phyloP scores from a whole-genome alignment of 2,329 filamentous ascomycete species.

The Alternaria alternata region DNA sequence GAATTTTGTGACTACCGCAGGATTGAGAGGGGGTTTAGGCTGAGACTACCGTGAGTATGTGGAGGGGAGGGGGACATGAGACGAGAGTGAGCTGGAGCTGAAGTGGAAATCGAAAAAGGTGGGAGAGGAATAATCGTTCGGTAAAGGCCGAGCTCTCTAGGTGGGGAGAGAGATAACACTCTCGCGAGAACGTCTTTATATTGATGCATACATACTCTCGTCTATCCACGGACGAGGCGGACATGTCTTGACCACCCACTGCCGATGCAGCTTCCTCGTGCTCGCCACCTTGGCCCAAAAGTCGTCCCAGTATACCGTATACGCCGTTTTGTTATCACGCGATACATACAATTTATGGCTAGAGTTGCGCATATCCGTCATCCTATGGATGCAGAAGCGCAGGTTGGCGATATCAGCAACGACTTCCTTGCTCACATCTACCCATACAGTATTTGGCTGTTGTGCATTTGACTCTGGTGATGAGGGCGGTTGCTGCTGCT shows the following conservation, averaged over 20 bases:
- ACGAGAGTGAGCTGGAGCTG: too few species aligned
- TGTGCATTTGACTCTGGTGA: too few species aligned
- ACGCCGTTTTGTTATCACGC: not conserved
- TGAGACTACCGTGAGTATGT: not conserved
- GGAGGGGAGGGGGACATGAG: not conserved
- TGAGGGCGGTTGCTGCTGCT: too few species aligned
- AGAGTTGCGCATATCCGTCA: not conserved
- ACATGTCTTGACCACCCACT: not conserved
- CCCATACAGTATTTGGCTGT: not conserved
- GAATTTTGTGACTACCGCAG: too few species aligned
- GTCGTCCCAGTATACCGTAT: constrained; percentile 42
- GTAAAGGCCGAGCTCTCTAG: too few species aligned
- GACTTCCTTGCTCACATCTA: constrained; percentile 15
- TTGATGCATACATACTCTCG: not conserved
- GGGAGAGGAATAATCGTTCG: too few species aligned
- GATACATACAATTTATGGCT: not conserved
- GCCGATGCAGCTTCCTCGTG: not conserved
- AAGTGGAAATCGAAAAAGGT: too few species aligned
- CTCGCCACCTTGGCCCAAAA: constrained; percentile 28
- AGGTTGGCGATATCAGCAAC: constrained; percentile 17
- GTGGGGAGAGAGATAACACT: too few species aligned
- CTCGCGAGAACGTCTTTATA: not conserved
- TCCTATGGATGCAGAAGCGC: constrained; percentile 8
- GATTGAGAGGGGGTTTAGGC: too few species aligned
- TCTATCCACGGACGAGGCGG: constrained; percentile 2